Percentiles rank a stretch among this genome's conserved stretches.
These are phyloP conservation scores for Kitagawia praeruptora DNA, from an alignment of 129 eudicot species.

Conservation along the genomic window DNA sequence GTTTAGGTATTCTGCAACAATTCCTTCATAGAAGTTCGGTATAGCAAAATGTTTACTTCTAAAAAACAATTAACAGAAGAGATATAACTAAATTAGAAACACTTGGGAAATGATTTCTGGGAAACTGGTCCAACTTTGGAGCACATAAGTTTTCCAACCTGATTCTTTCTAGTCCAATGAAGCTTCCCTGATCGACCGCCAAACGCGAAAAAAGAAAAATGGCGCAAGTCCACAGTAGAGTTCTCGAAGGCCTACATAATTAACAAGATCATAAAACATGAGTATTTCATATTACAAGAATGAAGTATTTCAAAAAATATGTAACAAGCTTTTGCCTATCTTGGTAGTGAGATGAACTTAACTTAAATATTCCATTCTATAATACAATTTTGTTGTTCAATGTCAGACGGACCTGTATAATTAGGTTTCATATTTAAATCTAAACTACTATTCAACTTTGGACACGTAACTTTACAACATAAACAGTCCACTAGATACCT, in stretches of 20 bases:
- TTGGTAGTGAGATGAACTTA: background rate
- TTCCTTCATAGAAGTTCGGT: background rate
- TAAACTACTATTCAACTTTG: background rate
- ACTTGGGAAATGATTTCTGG: no score
- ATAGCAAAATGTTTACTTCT: background rate
- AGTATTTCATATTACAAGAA: constrained; percentile 2
- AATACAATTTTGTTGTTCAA: background rate
- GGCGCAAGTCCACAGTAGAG: constrained; percentile 70
- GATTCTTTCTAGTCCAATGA: constrained; percentile 87
- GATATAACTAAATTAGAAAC: background rate
- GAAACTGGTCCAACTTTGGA: background rate
- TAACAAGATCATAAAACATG: constrained; percentile 13
- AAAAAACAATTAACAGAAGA: background rate
- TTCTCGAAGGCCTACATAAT: constrained; percentile 49
- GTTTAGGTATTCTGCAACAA: background rate
- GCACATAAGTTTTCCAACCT: constrained; percentile 38
- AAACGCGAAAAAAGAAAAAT: constrained; percentile 92
- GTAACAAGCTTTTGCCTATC: background rate
- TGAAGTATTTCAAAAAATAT: background rate
- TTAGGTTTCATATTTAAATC: background rate
- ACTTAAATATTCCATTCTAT: background rate
- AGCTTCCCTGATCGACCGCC: constrained; percentile 83
- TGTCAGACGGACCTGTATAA: background rate
- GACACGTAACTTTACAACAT: background rate
- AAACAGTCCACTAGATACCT: constrained; percentile 36